These are phyloP conservation scores for Syncephalastrum contaminatum DNA, from an alignment of 371 early-diverging fungal species.

Conservation along the genomic window DNA sequence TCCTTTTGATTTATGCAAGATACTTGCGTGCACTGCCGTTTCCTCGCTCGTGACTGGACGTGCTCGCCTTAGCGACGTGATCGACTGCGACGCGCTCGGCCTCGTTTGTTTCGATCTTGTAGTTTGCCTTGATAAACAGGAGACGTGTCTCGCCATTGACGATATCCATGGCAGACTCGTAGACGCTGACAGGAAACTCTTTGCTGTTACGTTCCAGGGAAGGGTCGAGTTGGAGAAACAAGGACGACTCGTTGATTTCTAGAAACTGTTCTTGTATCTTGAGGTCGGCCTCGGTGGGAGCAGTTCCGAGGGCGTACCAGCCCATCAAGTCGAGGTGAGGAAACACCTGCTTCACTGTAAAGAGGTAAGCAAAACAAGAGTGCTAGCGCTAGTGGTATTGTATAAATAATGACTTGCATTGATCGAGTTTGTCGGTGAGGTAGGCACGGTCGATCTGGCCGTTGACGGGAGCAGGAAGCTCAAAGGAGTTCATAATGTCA, in stretches of 20 bases:
- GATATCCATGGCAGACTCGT: conserved; percentile 79
- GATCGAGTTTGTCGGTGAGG: conserved; percentile 72
- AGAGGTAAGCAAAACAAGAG: neutral
- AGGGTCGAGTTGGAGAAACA: conserved; percentile 79
- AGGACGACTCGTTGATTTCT: conserved; percentile 72
- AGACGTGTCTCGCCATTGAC: conserved; percentile 54
- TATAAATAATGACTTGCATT: conserved; percentile 60
- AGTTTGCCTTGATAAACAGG: conserved; percentile 66
- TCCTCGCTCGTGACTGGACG: conserved; percentile 52
- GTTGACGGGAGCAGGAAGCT: conserved; percentile 58
- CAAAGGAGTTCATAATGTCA: conserved; percentile 83
- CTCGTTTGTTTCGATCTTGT: conserved; percentile 80
- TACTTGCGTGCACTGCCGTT: conserved; percentile 58
- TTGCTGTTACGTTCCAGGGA: conserved; percentile 42
- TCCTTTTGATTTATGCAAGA: conserved; percentile 2
- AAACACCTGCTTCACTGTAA: conserved; percentile 79
- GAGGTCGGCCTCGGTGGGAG: conserved; percentile 62
- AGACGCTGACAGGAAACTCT: conserved; percentile 76
- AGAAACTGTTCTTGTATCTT: conserved; percentile 77
- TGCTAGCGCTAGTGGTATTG: too few relatives aligned
- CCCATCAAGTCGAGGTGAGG: conserved; percentile 82
- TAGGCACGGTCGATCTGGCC: conserved; percentile 59
- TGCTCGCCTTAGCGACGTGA: conserved; percentile 68
- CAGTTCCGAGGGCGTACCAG: conserved; percentile 77
- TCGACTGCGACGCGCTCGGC: conserved; percentile 87